These are phyloP conservation scores for Penicillium pulvis DNA, from an alignment of 495 filamentous ascomycete species.

Conservation along the genomic window DNA sequence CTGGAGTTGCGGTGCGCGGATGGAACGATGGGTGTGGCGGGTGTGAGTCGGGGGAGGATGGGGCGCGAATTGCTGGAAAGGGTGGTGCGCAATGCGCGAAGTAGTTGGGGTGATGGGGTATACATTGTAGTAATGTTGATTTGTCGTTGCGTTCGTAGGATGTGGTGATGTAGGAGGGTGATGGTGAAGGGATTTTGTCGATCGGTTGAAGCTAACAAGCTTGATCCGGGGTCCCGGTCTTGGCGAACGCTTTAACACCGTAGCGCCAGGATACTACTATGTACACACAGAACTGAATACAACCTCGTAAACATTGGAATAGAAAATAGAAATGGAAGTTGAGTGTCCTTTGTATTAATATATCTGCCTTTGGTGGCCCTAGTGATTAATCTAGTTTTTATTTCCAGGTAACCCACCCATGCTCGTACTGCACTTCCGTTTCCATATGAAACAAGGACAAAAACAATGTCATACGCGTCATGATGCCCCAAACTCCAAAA, in stretches of 20 bases:
- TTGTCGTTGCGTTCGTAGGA: neutral
- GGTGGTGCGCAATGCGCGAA: conserved; percentile 45
- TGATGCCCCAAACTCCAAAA: conserved; percentile 29
- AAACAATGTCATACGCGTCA: conserved; percentile 30
- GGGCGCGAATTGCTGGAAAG: conserved; percentile 19
- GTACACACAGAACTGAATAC: neutral
- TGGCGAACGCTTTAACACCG: neutral
- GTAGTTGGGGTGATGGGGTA: conserved; percentile 46
- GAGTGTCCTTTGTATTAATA: conserved; percentile 18
- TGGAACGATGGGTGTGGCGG: conserved; percentile 13
- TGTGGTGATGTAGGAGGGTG: conserved; percentile 4
- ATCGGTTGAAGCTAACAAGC: conserved; percentile 5
- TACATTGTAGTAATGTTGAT: conserved; percentile 30
- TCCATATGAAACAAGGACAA: conserved; percentile 29
- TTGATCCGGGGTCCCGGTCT: conserved; percentile 3
- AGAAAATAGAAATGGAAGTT: neutral
- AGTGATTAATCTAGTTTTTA: conserved; percentile 36
- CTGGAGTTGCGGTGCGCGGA: conserved; percentile 33
- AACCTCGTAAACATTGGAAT: neutral
- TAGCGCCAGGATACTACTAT: neutral
- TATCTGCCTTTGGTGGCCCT: conserved; percentile 23
- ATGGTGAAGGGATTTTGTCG: conserved; percentile 3
- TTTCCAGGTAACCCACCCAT: conserved; percentile 27
- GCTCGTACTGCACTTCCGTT: conserved; percentile 23
- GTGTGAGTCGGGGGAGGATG: conserved; percentile 18